These are phyloP conservation scores for Pseudocercospora macadamiae DNA, from an alignment of 2,329 filamentous ascomycete species.

Conservation along the genomic window DNA sequence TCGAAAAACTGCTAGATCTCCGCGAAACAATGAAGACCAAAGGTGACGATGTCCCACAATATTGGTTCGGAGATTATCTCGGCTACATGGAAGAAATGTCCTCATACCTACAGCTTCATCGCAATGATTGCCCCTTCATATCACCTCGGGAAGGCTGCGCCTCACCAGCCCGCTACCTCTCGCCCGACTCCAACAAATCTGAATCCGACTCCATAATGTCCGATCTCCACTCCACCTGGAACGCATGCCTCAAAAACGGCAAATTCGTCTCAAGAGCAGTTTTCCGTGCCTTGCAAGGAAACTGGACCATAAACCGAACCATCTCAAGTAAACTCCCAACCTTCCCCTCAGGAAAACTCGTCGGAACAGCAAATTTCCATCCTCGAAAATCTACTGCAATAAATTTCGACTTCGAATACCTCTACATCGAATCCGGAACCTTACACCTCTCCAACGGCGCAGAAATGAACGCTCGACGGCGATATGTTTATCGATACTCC, in stretches of 20 bases:
- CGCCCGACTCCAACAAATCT: conserved; percentile 34
- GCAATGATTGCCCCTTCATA: conserved; percentile 43
- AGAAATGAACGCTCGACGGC: conserved; percentile 61
- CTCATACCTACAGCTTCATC: conserved; percentile 57
- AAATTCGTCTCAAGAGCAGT: conserved; percentile 34
- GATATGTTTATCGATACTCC: conserved; percentile 74
- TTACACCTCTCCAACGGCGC: conserved; percentile 27
- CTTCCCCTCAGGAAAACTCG: conserved; percentile 34
- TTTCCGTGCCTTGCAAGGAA: conserved; percentile 39
- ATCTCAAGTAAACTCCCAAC: conserved; percentile 32
- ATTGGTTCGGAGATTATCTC: conserved; percentile 81
- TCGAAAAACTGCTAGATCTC: conserved; percentile 54
- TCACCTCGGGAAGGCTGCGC: conserved; percentile 53
- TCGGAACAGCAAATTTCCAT: conserved; percentile 36
- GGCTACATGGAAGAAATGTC: conserved; percentile 75
- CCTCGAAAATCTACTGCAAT: conserved; percentile 33
- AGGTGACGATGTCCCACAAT: conserved; percentile 63
- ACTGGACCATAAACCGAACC: conserved; percentile 34
- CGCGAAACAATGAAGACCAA: conserved; percentile 47
- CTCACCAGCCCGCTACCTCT: conserved; percentile 41
- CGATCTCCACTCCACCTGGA: conserved; percentile 46
- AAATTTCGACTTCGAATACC: conserved; percentile 37
- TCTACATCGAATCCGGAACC: conserved; percentile 37
- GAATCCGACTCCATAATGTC: conserved; percentile 51
- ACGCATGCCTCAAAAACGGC: conserved; percentile 27